Percentiles rank a stretch among this genome's conserved stretches.
Conservation (phyloP, 2,329 filamentous ascomycete species). For the Plenodomus biglobosus region DNA sequence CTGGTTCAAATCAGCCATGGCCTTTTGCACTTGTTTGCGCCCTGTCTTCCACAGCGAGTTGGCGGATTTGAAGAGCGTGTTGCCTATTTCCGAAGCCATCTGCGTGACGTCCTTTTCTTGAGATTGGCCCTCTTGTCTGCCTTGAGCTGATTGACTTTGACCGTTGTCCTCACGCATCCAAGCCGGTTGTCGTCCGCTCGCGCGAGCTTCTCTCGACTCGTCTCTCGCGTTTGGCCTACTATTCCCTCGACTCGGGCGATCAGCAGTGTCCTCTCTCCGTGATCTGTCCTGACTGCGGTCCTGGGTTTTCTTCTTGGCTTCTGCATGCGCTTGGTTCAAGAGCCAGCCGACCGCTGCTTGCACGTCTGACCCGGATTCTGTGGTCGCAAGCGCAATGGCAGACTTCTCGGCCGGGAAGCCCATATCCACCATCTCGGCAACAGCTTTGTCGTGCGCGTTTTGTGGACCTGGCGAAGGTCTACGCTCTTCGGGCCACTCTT, state of each 20-base stretch:
- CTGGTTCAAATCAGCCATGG: constrained; percentile 78
- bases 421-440: constrained; percentile 91
- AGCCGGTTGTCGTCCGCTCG: constrained; percentile 52
- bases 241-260: constrained; percentile 26
- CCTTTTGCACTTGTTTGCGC: constrained; percentile 89
- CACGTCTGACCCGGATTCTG: constrained; percentile 75
- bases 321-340: constrained; percentile 84
- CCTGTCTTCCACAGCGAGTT: constrained; percentile 94
- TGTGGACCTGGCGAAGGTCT: constrained; percentile 25
- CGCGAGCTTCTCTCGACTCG: constrained; percentile 35
- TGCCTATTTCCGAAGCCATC: constrained; percentile 79
- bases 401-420: constrained; percentile 87
- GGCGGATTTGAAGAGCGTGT: constrained; percentile 85
- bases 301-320: constrained; percentile 70
- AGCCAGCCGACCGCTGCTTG: constrained; percentile 88
- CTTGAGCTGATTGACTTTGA: constrained; percentile 52
- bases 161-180: constrained; percentile 65
- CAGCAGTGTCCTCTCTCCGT: constrained; percentile 30
- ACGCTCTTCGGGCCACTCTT: constrained; percentile 7
- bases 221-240: constrained; percentile 35
- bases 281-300: constrained; percentile 33
- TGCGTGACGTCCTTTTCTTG: constrained; percentile 75
- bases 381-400: constrained; percentile 75
- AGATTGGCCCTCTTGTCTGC: constrained; percentile 55
- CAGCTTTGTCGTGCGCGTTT: constrained; percentile 70